These are phyloP conservation scores for Puccinia horiana DNA, from an alignment of 1,284 basidiomycete genomes.

Conservation along the genomic window DNA sequence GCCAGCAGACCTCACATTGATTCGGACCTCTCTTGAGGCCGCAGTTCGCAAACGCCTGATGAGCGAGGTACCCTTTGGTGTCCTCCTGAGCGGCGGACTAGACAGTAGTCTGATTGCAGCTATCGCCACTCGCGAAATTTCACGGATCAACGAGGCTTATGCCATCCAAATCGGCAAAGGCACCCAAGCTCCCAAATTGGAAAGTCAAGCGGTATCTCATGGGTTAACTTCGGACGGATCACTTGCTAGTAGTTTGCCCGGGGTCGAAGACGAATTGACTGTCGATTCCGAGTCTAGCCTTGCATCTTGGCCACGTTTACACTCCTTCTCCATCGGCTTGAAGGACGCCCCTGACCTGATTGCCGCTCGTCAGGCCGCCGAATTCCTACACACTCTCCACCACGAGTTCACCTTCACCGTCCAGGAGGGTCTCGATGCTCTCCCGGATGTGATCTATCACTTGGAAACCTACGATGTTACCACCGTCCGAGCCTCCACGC, in stretches of 20 bases:
- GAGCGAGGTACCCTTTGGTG: constrained; percentile 98
- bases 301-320: constrained; percentile 90
- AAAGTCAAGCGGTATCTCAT: constrained; percentile 52
- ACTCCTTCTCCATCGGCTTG: constrained; percentile 96
- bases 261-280: constrained; percentile 58
- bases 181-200: constrained; percentile 43
- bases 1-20: constrained; percentile 69
- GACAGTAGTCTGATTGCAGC: constrained; percentile 95
- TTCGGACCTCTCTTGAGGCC: constrained; percentile 82
- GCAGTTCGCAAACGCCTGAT: constrained; percentile 95
- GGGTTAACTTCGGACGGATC: constrained; percentile 37
- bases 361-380: constrained; percentile 90
- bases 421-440: constrained; percentile 95
- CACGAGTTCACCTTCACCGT: constrained; percentile 99
- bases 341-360: constrained; percentile 93
- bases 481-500: constrained; percentile 94
- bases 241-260: constrained; percentile 50
- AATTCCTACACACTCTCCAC: constrained; percentile 89
- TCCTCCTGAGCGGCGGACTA: constrained; percentile 89
- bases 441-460: constrained; percentile 97
- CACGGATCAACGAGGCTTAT: constrained; percentile 81
- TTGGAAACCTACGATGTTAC: constrained; percentile 99
- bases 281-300: constrained; percentile 65
- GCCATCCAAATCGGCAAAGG: constrained; percentile 57
- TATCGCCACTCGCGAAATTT: constrained; percentile 94